These are phyloP conservation scores for Arabidopsis suecica DNA, from an alignment of 345 rosid genomes.

Conservation along the genomic window DNA sequence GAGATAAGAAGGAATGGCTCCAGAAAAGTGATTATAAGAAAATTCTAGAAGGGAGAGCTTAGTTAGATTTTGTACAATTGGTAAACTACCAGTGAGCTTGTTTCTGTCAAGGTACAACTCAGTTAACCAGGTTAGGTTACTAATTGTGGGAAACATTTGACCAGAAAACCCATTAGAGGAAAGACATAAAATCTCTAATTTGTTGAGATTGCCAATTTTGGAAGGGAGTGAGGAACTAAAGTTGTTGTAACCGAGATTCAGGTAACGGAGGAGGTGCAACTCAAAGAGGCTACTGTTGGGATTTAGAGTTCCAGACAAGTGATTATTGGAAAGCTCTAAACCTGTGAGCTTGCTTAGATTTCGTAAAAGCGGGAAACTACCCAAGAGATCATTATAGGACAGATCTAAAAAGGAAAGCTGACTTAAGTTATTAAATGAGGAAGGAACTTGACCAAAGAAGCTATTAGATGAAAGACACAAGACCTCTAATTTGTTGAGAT, in stretches of 20 bases:
- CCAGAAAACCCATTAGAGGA: too few relatives aligned
- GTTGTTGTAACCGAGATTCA: not conserved
- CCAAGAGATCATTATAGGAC: not conserved
- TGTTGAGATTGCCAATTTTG: too few relatives aligned
- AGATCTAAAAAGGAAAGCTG: not conserved
- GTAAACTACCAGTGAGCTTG: too few relatives aligned
- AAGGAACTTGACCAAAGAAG: slow-evolving; percentile 11
- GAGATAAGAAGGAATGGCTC: slow-evolving; percentile 23
- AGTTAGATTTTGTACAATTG: too few relatives aligned
- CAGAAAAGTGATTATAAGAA: not conserved
- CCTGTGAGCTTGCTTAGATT: not conserved
- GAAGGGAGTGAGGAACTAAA: too few relatives aligned
- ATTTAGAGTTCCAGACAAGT: not conserved
- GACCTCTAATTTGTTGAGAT: not conserved
- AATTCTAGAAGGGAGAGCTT: too few relatives aligned
- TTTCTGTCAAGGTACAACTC: too few relatives aligned
- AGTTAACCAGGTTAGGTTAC: too few relatives aligned
- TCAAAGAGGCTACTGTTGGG: too few relatives aligned
- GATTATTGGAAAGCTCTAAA: not conserved
- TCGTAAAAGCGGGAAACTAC: not conserved
- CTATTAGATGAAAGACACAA: not conserved
- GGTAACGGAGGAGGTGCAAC: not conserved
- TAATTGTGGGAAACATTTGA: too few relatives aligned
- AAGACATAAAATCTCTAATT: too few relatives aligned
- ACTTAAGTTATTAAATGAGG: not conserved